These are phyloP conservation scores for Geosiphon pyriformis DNA, from an alignment of 192 early-diverging fungal species.

Conservation along the genomic window DNA sequence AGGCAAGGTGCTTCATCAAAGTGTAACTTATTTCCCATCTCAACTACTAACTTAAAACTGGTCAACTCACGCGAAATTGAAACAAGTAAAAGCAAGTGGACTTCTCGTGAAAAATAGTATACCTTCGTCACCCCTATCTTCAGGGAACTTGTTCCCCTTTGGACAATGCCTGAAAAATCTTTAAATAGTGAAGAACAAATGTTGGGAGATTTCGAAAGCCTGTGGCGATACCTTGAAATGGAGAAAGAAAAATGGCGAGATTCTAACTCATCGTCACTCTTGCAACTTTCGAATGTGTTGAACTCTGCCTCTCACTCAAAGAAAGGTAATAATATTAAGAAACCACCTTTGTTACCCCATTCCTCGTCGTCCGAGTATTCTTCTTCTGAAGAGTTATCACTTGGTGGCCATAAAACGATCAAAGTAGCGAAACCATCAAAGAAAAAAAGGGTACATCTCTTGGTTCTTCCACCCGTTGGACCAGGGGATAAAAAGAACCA, in stretches of 20 bases:
- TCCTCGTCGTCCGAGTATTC: slow-evolving; percentile 27
- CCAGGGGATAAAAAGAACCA: background rate
- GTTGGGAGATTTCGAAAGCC: slow-evolving; percentile 16
- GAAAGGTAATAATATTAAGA: background rate
- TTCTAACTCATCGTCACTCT: background rate
- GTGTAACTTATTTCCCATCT: no score
- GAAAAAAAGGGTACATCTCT: background rate
- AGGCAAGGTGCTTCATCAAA: no score
- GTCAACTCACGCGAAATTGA: no score
- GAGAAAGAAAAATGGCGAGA: slow-evolving; percentile 20
- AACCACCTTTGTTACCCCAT: slow-evolving; percentile 18
- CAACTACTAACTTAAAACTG: no score
- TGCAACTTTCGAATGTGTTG: slow-evolving; percentile 7
- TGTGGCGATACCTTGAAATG: slow-evolving; percentile 9
- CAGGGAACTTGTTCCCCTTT: no score
- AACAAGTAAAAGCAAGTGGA: no score
- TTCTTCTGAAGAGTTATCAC: slow-evolving; percentile 17
- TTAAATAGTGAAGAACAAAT: background rate
- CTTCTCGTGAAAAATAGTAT: no score
- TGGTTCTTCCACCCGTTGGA: background rate
- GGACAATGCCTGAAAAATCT: background rate
- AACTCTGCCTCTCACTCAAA: background rate
- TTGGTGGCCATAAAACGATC: background rate
- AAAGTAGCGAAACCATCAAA: slow-evolving; percentile 4
- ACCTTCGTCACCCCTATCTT: no score